phyloP scores from a whole-genome alignment of 1,139 yeast genomes.

The Blastobotrys persicus region DNA sequence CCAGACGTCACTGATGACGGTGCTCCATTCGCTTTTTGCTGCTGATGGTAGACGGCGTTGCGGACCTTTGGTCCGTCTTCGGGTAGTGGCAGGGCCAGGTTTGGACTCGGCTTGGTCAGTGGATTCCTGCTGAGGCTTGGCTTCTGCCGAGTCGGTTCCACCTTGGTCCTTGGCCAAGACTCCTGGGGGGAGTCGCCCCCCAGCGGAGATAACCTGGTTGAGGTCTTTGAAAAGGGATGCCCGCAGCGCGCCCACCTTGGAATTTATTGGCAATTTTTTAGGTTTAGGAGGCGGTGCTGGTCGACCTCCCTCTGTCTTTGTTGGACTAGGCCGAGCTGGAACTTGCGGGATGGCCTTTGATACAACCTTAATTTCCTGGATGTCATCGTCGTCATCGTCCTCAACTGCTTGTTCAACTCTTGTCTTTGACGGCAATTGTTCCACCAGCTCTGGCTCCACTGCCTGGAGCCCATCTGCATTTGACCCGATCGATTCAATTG shows the following conservation, averaged over 20 bases:
- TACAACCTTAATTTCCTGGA: constrained; percentile 6
- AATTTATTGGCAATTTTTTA: constrained; percentile 24
- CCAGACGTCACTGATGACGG: constrained; percentile 31
- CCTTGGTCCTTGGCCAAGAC: constrained; percentile 1
- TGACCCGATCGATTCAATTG: background rate
- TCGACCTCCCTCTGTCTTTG: constrained; percentile 8
- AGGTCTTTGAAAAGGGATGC: constrained; percentile 37
- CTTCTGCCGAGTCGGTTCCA: background rate
- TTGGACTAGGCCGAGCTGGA: background rate
- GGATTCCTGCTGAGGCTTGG: background rate
- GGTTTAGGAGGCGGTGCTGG: constrained; percentile 27
- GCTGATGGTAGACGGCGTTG: constrained; percentile 66
- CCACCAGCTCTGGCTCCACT: constrained; percentile 2
- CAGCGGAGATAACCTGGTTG: constrained; percentile 34
- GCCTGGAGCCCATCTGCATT: background rate
- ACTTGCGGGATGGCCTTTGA: background rate
- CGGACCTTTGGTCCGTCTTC: constrained; percentile 70
- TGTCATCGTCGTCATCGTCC: constrained; percentile 6
- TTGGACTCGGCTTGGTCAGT: constrained; percentile 12
- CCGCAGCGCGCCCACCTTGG: constrained; percentile 34
- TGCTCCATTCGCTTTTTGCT: constrained; percentile 31
- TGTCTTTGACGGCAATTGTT: background rate
- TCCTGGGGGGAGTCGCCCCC: constrained; percentile 2
- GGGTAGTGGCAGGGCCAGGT: constrained; percentile 26
- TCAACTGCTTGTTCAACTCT: background rate